Evolutionary conservation across 805 yeast genomes (phyloP).

Genomic region (Hanseniaspora pseudoguilliermondii): DNA sequence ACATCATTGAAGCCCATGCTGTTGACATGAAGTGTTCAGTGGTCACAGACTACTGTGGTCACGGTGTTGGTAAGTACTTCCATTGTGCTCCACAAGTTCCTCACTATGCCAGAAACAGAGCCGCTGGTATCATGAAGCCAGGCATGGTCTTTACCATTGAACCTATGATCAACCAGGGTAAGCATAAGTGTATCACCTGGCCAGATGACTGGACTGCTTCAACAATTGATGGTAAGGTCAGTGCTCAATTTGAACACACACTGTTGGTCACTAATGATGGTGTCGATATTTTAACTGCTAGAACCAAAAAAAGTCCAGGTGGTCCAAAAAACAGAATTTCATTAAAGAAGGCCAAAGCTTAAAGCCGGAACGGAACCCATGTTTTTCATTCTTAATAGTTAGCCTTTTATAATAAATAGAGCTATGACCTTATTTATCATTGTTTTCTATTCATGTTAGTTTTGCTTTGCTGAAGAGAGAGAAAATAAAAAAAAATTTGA

Average conservation of each 20-base stretch:
- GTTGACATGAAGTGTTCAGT: constrained; percentile 66
- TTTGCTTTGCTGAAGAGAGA: too few species aligned
- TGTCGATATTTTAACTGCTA: constrained; percentile 75
- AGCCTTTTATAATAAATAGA: neutral
- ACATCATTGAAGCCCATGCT: constrained; percentile 79
- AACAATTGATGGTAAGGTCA: constrained; percentile 76
- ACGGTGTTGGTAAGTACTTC: constrained; percentile 77
- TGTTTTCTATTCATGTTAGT: neutral
- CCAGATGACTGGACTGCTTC: constrained; percentile 96
- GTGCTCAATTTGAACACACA: constrained; percentile 95
- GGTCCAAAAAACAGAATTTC: constrained; percentile 55
- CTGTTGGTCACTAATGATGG: constrained; percentile 87
- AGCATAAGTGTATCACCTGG: constrained; percentile 73
- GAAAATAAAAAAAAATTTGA: neutral
- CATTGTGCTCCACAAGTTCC: constrained; percentile 89
- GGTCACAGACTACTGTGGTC: constrained; percentile 85
- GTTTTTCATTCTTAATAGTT: neutral
- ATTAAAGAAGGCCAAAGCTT: neutral
- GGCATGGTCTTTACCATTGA: constrained; percentile 96
- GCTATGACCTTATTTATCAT: neutral
- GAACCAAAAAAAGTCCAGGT: constrained; percentile 75
- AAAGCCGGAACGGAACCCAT: neutral
- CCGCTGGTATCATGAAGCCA: constrained; percentile 85
- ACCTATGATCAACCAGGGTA: constrained; percentile 88
- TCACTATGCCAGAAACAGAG: constrained; percentile 87